Evolutionary conservation across 208 protist species (phyloP).

Genomic region (Tetramitus jugosus): DNA sequence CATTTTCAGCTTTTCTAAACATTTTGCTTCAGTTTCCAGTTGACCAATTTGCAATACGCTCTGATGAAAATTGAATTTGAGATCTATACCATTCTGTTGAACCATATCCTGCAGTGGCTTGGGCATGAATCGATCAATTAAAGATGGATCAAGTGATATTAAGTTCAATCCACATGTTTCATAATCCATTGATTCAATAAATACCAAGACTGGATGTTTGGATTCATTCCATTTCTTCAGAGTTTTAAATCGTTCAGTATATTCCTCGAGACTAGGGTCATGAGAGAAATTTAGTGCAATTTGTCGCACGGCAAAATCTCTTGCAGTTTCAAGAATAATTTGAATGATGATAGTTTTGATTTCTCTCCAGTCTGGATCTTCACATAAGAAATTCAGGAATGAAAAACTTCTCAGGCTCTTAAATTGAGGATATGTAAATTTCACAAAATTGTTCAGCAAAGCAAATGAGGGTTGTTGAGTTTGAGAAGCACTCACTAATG

Average conservation of each 20-base stretch:
- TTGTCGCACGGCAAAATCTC: constrained; percentile 1
- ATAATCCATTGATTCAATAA: neutral
- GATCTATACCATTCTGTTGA: constrained; percentile 9
- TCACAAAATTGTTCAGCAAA: constrained; percentile 1
- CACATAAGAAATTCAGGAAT: neutral
- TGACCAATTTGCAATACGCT: neutral
- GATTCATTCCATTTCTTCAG: constrained; percentile 2
- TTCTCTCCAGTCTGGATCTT: too few relatives aligned
- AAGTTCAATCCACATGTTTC: neutral
- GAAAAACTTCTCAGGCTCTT: neutral
- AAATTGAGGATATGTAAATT: constrained; percentile 4
- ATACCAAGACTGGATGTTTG: neutral
- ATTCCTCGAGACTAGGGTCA: neutral
- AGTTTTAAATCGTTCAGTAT: neutral
- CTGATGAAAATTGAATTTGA: constrained; percentile 12
- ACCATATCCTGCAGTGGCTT: neutral
- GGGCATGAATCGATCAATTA: neutral
- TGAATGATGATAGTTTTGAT: neutral
- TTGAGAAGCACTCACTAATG: neutral
- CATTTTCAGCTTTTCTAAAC: neutral
- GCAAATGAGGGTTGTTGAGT: neutral
- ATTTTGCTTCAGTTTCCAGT: neutral
- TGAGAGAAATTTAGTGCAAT: neutral
- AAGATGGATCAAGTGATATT: neutral
- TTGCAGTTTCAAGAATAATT: neutral